Evolutionary conservation across 352 stramenopile genomes (phyloP).

Genomic region (Globisporangium splendens): DNA sequence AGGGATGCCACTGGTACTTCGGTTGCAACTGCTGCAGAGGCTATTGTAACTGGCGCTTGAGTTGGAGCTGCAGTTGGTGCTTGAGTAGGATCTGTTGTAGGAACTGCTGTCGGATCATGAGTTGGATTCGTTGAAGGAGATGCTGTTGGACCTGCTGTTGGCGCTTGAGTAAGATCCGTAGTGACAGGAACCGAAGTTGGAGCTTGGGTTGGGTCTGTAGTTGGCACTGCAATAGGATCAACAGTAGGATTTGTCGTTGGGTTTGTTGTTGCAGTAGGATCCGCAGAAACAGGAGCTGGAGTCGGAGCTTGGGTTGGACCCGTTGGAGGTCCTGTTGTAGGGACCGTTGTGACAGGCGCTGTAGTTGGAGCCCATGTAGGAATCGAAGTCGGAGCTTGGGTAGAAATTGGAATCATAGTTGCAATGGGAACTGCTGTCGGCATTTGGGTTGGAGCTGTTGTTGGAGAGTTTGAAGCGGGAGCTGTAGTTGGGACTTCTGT

Average conservation of each 20-base stretch:
- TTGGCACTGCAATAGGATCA: neutral
- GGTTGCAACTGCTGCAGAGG: too few relatives aligned
- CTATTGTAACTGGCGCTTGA: too few relatives aligned
- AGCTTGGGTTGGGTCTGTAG: neutral
- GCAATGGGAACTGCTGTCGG: neutral
- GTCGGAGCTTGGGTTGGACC: neutral
- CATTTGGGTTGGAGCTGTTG: neutral
- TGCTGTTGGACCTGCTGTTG: neutral
- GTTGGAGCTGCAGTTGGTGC: too few relatives aligned
- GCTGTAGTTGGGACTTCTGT: conserved; percentile 4
- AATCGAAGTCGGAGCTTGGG: conserved; percentile 1
- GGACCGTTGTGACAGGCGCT: neutral
- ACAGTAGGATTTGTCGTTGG: neutral
- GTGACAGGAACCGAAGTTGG: neutral
- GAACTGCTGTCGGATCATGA: neutral
- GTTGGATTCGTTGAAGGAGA: too few relatives aligned
- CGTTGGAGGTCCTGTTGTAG: conserved; percentile 4
- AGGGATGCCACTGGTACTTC: too few relatives aligned
- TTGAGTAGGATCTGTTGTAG: too few relatives aligned
- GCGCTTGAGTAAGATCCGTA: neutral
- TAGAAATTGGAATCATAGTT: neutral
- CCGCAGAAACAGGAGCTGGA: neutral
- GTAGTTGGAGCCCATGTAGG: conserved; percentile 4
- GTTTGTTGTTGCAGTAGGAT: neutral
- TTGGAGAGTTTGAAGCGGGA: neutral